Evolutionary conservation across 192 early-diverging fungal genomes (phyloP), one percentile per base, ranked within the genome.

Genomic region (Coemansia biformis): DNA sequence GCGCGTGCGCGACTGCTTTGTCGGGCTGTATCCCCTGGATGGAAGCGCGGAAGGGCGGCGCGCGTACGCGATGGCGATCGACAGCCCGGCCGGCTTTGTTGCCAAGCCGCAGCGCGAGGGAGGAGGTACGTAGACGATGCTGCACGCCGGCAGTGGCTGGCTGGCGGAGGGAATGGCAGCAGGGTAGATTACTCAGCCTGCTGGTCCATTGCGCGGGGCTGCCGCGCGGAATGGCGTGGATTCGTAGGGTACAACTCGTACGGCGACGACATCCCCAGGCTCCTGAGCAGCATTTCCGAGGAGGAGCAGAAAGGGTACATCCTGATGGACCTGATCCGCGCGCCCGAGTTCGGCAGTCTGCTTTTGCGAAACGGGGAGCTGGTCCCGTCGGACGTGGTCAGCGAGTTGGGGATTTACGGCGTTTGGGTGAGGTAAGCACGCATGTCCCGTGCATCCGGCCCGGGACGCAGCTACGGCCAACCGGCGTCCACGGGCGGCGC

Each of bases 31-130:
- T 58, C 88, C 93, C 2, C 66, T 98, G 21, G 93, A 96, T 68
- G 19, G 59, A 40, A 77, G 79, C 0, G 43, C 58, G 0, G 82
- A 78, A 16, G 91, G 92, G 0, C 43, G 79, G 31, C 57, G 70
- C 8, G 92, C 93, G 4, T 80, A 79, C 33, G 50, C 82, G 33
- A 53, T 67, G 36, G 90, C 88, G 0, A 34, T 95, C 7, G 45
- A 50, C 11, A 48, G 79, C 28, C 90, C 90, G 1, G 77, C 70
- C 18, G 61, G 80, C 8, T 88, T 78, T 64, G 95, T 98, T 14
- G 76, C 95, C 67, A 98, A 98, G 67, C 93, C 95, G 5, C 95
- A 98, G 66, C 81, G 95, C 33, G 93, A 98, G 64, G 95, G 95
- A 3, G 95, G 95, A 39, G 94, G 54, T 57, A 48, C 28, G 45